Evolutionary conservation across 805 yeast genomes (phyloP).

Genomic region (Cyberlindnera veronae): DNA sequence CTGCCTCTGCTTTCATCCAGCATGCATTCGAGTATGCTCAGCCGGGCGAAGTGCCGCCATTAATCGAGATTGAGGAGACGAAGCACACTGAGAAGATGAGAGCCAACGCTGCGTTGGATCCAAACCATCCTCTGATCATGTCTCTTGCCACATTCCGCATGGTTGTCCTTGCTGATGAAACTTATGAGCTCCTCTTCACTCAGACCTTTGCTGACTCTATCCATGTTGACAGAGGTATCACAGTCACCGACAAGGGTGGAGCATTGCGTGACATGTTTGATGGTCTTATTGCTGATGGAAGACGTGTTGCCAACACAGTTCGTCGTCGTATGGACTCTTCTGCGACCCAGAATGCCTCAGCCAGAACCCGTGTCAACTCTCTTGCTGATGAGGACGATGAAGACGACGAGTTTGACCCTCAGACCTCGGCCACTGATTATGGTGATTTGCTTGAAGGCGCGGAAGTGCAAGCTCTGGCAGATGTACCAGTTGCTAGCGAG

Average conservation of each 20-base stretch:
- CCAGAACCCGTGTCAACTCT: conserved; percentile 8
- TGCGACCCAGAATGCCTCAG: conserved; percentile 31
- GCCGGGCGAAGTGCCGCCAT: conserved; percentile 49
- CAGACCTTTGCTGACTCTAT: conserved; percentile 63
- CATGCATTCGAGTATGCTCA: conserved; percentile 89
- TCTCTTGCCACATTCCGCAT: conserved; percentile 87
- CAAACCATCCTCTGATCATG: conserved; percentile 67
- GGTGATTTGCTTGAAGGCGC: conserved; percentile 48
- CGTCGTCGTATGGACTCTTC: conserved; percentile 82
- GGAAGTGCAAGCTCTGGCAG: conserved; percentile 43
- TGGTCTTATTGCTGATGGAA: conserved; percentile 87
- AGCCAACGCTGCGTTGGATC: conserved; percentile 82
- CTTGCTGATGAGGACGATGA: conserved; percentile 35
- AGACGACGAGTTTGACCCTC: conserved; percentile 44
- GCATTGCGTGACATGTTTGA: conserved; percentile 86
- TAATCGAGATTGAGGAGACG: conserved; percentile 41
- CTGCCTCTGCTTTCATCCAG: conserved; percentile 83
- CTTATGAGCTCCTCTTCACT: conserved; percentile 81
- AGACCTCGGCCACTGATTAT: conserved; percentile 37
- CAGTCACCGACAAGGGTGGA: conserved; percentile 42
- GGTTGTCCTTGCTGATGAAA: conserved; percentile 92
- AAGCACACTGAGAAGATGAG: conserved; percentile 28
- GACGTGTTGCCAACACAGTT: conserved; percentile 86
- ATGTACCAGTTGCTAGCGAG: conserved; percentile 23
- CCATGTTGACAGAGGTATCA: conserved; percentile 55